Evolutionary conservation across 352 stramenopile species (phyloP).

Genomic region (Phytophthora crassamura): DNA sequence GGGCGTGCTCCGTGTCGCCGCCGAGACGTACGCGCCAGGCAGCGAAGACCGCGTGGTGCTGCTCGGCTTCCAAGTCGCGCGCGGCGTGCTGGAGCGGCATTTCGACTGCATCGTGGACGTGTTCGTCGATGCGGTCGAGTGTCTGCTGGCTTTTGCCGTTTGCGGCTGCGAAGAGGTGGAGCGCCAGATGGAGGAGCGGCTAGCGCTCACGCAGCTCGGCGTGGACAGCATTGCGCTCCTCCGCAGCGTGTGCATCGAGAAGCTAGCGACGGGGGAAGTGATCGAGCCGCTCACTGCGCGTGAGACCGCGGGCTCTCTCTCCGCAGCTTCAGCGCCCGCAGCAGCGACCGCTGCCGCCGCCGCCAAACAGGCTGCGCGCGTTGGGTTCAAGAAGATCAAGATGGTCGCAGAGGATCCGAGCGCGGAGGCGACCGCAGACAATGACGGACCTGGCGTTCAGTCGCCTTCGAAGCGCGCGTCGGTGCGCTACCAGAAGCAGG

Average conservation of each 20-base stretch:
- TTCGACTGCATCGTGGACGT: constrained; percentile 80
- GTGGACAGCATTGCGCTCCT: constrained; percentile 74
- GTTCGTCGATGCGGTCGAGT: constrained; percentile 84
- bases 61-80: constrained; percentile 88
- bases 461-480: constrained; percentile 39
- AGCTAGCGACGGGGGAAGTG: constrained; percentile 76
- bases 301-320: constrained; percentile 28
- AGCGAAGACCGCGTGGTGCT: constrained; percentile 84
- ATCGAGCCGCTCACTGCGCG: constrained; percentile 53
- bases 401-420: constrained; percentile 29
- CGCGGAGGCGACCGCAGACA: constrained; percentile 3
- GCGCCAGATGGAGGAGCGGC: constrained; percentile 51
- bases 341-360: constrained; percentile 14
- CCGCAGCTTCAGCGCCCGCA: constrained; percentile 15
- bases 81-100: constrained; percentile 83
- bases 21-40: constrained; percentile 78
- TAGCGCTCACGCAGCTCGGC: constrained; percentile 70
- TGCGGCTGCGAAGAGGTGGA: constrained; percentile 77
- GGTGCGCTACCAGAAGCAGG: constrained; percentile 72
- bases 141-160: constrained; percentile 79
- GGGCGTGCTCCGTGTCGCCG: constrained; percentile 90
- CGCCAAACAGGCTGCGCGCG: constrained; percentile 48
- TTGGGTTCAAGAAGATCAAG: constrained; percentile 72
- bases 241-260: constrained; percentile 73
- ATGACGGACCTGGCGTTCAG: constrained; percentile 11